Conservation (phyloP, 257 asterid genomes). For the Cinchona pubescens region DNA sequence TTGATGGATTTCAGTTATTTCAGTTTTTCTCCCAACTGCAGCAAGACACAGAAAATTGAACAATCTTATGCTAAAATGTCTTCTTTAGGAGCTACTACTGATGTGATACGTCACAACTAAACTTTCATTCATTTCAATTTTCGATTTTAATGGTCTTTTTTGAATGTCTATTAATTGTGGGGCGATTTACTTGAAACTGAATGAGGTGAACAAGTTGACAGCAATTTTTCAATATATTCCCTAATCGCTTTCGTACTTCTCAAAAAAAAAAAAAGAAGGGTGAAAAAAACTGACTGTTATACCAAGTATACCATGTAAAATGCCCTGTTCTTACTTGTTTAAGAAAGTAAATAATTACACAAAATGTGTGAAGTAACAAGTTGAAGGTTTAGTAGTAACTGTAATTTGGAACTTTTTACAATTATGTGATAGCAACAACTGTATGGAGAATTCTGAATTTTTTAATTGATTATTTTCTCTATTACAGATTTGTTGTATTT, state of each 20-base stretch:
- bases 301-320: neutral
- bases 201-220: slow-evolving; percentile 1
- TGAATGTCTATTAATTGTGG: slow-evolving; percentile 10
- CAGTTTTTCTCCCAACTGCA: slow-evolving; percentile 23
- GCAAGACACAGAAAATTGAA: slow-evolving; percentile 21
- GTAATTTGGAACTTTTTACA: slow-evolving; percentile 10
- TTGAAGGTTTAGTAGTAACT: slow-evolving; percentile 2
- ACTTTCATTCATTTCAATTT: slow-evolving; percentile 13
- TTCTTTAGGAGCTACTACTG: slow-evolving; percentile 29
- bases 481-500: slow-evolving; percentile 24
- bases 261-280: neutral
- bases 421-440: slow-evolving; percentile 26
- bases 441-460: slow-evolving; percentile 25
- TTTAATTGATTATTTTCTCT: slow-evolving; percentile 14
- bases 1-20: slow-evolving; percentile 36
- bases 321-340: neutral
- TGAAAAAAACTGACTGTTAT: neutral
- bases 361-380: neutral
- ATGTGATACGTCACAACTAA: slow-evolving; percentile 29
- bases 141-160: slow-evolving; percentile 26
- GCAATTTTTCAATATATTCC: slow-evolving; percentile 2
- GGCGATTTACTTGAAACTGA: slow-evolving; percentile 15
- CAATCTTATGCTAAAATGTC: slow-evolving; percentile 30
- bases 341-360: neutral
- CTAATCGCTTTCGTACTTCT: slow-evolving; percentile 20